phyloP scores from a whole-genome alignment of 495 filamentous ascomycete genomes.

The Sabuloglossum arenarium region DNA sequence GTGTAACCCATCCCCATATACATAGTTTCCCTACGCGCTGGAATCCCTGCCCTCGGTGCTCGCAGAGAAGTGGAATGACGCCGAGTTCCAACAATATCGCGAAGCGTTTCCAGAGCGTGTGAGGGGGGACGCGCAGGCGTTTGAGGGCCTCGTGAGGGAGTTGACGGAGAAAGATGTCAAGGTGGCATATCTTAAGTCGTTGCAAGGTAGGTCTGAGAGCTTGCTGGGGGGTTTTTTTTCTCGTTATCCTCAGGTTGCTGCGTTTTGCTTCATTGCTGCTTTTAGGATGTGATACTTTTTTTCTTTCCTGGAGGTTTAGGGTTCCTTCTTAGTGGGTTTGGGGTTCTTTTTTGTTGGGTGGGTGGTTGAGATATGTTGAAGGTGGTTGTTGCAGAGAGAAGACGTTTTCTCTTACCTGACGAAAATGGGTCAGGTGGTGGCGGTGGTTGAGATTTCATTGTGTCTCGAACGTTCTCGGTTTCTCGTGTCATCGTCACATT shows the following conservation, averaged over 20 bases:
- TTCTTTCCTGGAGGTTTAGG: no score
- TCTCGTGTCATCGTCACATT: background rate
- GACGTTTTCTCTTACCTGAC: no score
- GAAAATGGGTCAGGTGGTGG: background rate
- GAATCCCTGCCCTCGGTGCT: slow-evolving; percentile 33
- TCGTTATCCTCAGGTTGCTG: no score
- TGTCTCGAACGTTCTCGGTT: background rate
- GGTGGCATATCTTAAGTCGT: slow-evolving; percentile 42
- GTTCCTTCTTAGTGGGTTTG: no score
- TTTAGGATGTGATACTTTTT: no score
- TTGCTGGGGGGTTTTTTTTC: slow-evolving; percentile 2
- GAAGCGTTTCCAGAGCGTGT: slow-evolving; percentile 41
- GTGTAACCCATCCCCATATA: no score
- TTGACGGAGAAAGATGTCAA: slow-evolving; percentile 46
- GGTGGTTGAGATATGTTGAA: no score
- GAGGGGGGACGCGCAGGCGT: slow-evolving; percentile 23
- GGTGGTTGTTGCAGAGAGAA: no score
- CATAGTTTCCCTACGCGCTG: slow-evolving; percentile 51
- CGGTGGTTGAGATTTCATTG: background rate
- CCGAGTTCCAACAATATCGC: slow-evolving; percentile 33
- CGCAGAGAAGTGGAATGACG: slow-evolving; percentile 34
- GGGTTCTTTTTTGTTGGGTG: no score
- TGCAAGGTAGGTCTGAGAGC: slow-evolving; percentile 26
- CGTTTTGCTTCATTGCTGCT: no score
- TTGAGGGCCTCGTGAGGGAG: slow-evolving; percentile 37